phyloP scores from a whole-genome alignment of 257 asterid genomes.

The Nicotiana tomentosiformis region DNA sequence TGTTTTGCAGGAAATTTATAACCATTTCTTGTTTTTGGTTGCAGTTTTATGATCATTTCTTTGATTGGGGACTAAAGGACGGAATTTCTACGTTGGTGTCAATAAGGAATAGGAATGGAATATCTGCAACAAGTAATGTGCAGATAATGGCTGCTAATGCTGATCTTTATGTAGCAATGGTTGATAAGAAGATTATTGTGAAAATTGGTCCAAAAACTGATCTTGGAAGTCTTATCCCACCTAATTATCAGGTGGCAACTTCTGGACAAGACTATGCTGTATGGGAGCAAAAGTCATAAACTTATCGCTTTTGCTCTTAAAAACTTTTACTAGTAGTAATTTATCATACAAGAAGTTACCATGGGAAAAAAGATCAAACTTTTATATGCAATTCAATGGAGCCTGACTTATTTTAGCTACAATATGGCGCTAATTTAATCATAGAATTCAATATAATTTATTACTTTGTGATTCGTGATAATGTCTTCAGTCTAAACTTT shows the following conservation, averaged over 20 bases:
- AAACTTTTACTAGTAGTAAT: not conserved
- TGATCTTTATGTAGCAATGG: conserved; percentile 66
- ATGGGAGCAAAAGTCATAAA: conserved; percentile 43
- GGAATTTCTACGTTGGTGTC: conserved; percentile 41
- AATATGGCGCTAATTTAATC: too few relatives aligned
- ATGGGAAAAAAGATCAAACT: too few relatives aligned
- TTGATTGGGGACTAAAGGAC: conserved; percentile 67
- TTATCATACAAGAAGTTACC: too few relatives aligned
- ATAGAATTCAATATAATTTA: too few relatives aligned
- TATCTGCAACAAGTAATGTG: conserved; percentile 46
- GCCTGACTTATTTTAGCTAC: too few relatives aligned
- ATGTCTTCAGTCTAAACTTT: not conserved
- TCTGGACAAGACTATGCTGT: conserved; percentile 56
- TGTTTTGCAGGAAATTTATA: not conserved
- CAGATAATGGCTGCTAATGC: conserved; percentile 66
- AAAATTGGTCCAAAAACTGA: conserved; percentile 64
- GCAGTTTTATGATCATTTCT: conserved; percentile 80
- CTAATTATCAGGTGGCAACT: conserved; percentile 39
- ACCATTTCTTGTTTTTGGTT: not conserved
- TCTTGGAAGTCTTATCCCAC: conserved; percentile 55
- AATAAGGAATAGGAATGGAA: conserved; percentile 51
- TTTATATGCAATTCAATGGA: too few relatives aligned
- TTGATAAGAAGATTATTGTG: conserved; percentile 49
- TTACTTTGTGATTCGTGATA: not conserved
- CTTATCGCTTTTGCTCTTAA: not conserved